These are phyloP conservation scores for Dichotomopilus funicola DNA, from an alignment of 2,329 filamentous ascomycete genomes.

Conservation along the genomic window DNA sequence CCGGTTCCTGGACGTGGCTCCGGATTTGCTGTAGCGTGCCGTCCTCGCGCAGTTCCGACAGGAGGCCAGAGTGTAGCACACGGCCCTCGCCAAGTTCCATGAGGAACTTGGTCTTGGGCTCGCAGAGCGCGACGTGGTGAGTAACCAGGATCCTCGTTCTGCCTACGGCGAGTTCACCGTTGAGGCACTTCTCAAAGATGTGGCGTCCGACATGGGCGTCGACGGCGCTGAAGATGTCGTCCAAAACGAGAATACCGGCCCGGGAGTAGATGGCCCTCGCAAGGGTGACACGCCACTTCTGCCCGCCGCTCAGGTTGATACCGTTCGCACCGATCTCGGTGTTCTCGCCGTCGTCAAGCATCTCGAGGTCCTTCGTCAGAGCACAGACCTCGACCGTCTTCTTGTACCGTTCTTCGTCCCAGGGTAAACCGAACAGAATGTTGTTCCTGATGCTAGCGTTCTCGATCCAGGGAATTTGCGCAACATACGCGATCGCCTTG, in stretches of 20 bases:
- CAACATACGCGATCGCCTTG: slow-evolving; percentile 65
- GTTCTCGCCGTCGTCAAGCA: slow-evolving; percentile 67
- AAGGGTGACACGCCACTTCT: slow-evolving; percentile 76
- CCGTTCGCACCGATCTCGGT: slow-evolving; percentile 82
- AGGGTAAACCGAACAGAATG: slow-evolving; percentile 69
- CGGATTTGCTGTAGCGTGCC: slow-evolving; percentile 52
- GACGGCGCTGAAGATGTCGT: slow-evolving; percentile 79
- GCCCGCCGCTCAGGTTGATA: slow-evolving; percentile 76
- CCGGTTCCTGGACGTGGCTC: slow-evolving; percentile 44
- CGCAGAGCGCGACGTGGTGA: slow-evolving; percentile 67
- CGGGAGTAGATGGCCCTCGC: slow-evolving; percentile 75
- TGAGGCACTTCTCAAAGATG: slow-evolving; percentile 70
- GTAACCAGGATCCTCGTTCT: slow-evolving; percentile 75
- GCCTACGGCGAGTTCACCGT: slow-evolving; percentile 60
- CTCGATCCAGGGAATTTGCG: slow-evolving; percentile 80
- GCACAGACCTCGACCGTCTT: slow-evolving; percentile 68
- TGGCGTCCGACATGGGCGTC: slow-evolving; percentile 76
- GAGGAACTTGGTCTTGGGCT: slow-evolving; percentile 65
- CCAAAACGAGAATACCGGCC: slow-evolving; percentile 67
- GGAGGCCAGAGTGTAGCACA: slow-evolving; percentile 56
- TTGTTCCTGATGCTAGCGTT: slow-evolving; percentile 75
- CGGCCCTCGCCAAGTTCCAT: slow-evolving; percentile 66
- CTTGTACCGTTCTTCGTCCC: slow-evolving; percentile 60
- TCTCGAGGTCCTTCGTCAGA: slow-evolving; percentile 66
- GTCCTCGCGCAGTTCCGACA: slow-evolving; percentile 56